phyloP scores from a whole-genome alignment of 2,329 filamentous ascomycete genomes.

The Fusarium chlamydosporum region DNA sequence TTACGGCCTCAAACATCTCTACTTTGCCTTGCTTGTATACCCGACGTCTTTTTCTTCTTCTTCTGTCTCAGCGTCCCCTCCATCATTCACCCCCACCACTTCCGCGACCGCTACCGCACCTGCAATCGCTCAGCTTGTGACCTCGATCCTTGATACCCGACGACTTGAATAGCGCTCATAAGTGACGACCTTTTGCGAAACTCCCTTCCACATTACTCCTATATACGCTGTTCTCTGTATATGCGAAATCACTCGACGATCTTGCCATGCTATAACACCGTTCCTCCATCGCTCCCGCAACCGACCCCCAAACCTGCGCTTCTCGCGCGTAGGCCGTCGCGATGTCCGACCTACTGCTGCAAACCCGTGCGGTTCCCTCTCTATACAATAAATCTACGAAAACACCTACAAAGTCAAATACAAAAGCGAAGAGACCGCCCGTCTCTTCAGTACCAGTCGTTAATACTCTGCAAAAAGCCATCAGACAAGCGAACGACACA shows the following conservation, averaged over 20 bases:
- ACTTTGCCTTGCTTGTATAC: neutral
- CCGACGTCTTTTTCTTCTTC: neutral
- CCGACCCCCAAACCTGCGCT: conserved; percentile 33
- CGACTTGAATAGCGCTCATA: conserved; percentile 20
- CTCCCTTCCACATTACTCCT: neutral
- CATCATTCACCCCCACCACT: conserved; percentile 35
- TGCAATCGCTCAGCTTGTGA: conserved; percentile 35
- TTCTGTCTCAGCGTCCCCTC: conserved; percentile 34
- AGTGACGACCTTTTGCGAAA: neutral
- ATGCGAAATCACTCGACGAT: neutral
- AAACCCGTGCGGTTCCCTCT: conserved; percentile 42
- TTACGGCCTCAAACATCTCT: neutral
- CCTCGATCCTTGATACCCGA: conserved; percentile 27
- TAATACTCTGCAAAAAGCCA: conserved; percentile 51
- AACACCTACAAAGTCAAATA: conserved; percentile 43
- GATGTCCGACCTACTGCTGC: conserved; percentile 52
- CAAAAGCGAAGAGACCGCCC: conserved; percentile 44
- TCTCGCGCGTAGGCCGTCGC: conserved; percentile 11
- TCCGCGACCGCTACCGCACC: conserved; percentile 33
- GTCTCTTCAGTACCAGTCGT: conserved; percentile 40
- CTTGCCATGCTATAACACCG: conserved; percentile 38
- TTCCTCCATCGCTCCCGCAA: conserved; percentile 2
- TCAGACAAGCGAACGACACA: conserved; percentile 59
- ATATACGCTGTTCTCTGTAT: neutral
- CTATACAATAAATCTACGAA: conserved; percentile 43